Base-by-base conservation (phyloP, 345 rosid species). In the Eutrema yunnanense region DNA sequence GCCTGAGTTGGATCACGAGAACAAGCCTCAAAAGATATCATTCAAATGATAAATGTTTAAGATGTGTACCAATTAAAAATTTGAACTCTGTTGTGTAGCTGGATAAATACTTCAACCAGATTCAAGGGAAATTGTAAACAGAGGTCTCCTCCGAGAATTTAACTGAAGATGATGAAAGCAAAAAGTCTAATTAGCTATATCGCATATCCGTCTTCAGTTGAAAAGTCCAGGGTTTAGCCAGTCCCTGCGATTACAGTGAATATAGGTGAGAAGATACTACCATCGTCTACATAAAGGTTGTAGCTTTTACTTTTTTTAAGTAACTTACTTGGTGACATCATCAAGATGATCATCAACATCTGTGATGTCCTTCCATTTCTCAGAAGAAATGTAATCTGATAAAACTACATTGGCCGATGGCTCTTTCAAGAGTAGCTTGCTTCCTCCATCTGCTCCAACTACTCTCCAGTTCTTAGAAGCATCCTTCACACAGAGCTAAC, bases 301-400 rank as follows among this genome's bases (percentile, higher is more conserved):
- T 69, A 54, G 53, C 51, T 29, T 55, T 54, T 48, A 5, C 8
- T 0, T 27, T 66, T 26, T 6, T 4, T 19, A 4, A 3, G 27
- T 53, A 36, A 71, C 89, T 83, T 88, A 92, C 99, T 84, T 90
- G 84, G 86, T 86, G 34, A 92, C 73, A 78, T 92, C 90, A 48
- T 92, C 99, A 34, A 95, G 98, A 82, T 92, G 99, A 65, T 92
- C 98, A 65, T 95, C 96, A 71, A 95, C 83, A 79, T 95, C 97
- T 22, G 88, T 88, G 40, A 95, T 71, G 73, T 84, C 86, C 73
- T 86, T 86, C 96, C 96, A 90, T 79, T 92, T 95, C 77, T 76
- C 84, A 3, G 94, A 84, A 43, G 90, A 76, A 63, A 95, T 85
- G 74, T 82, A 87, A 83, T 92, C 99, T 61, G 71, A 67, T 40